Conservation (phyloP, 2,329 filamentous ascomycete species). For the Cladosporium sp. region DNA sequence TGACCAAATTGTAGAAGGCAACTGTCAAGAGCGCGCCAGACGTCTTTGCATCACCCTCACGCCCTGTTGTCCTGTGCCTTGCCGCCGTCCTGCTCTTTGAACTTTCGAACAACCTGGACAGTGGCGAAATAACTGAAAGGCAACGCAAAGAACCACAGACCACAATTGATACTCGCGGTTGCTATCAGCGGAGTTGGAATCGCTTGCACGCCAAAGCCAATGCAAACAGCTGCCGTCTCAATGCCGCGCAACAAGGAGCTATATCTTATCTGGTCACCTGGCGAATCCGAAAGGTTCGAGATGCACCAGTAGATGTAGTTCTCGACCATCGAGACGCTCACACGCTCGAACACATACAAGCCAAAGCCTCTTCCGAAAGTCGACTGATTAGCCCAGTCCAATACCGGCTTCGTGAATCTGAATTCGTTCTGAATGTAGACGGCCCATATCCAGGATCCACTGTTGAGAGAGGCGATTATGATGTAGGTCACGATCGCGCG, state of each 20-base stretch:
- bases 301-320: slow-evolving; percentile 10
- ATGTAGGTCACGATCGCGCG: slow-evolving; percentile 17
- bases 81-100: slow-evolving; percentile 4
- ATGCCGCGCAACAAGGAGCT: slow-evolving; percentile 8
- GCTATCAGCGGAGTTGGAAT: slow-evolving; percentile 9
- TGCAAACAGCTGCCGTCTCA: slow-evolving; percentile 8
- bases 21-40: too few species aligned
- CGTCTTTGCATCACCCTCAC: background rate
- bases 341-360: slow-evolving; percentile 9
- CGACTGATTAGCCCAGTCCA: slow-evolving; percentile 37
- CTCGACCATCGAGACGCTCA: slow-evolving; percentile 8
- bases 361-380: slow-evolving; percentile 11
- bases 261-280: slow-evolving; percentile 10
- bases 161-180: slow-evolving; percentile 10
- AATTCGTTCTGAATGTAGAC: slow-evolving; percentile 32
- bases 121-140: slow-evolving; percentile 10
- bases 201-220: slow-evolving; percentile 5
- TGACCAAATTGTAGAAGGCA: too few species aligned
- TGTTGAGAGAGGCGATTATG: slow-evolving; percentile 15
- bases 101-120: slow-evolving; percentile 9
- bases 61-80: background rate
- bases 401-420: slow-evolving; percentile 34
- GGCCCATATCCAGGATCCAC: slow-evolving; percentile 19
- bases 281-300: background rate
- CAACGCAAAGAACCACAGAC: slow-evolving; percentile 7